A percentile compares a stretch with the other conserved stretches of the same genome.
Evolutionary conservation across 2,329 filamentous ascomycete species (phyloP).

Genomic region (Talaromyces sp.): DNA sequence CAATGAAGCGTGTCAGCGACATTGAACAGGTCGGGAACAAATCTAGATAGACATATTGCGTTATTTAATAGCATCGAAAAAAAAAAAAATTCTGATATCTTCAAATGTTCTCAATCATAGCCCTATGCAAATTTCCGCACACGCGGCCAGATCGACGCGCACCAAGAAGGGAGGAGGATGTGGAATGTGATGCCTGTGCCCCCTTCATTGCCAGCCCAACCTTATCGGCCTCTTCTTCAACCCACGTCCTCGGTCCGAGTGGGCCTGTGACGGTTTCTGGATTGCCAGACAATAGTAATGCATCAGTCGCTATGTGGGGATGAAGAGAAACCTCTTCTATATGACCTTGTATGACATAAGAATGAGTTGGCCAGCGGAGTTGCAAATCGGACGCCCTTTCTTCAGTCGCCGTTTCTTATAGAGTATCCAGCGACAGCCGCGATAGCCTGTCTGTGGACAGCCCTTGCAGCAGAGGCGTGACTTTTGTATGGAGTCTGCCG

Average conservation of each 20-base stretch:
- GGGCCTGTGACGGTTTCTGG: neutral
- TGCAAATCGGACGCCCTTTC: neutral
- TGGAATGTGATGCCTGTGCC: neutral
- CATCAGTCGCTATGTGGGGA: neutral
- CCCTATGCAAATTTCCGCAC: neutral
- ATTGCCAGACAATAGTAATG: neutral
- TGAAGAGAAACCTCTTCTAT: neutral
- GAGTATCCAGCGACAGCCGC: too few relatives aligned
- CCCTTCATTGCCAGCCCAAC: neutral
- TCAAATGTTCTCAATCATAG: neutral
- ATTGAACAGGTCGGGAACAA: neutral
- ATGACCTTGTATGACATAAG: neutral
- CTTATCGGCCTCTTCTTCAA: neutral
- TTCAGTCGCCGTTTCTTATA: neutral
- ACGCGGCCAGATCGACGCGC: neutral
- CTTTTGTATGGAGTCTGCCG: neutral
- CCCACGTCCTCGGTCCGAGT: neutral
- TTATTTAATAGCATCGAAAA: neutral
- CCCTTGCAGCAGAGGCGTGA: neutral
- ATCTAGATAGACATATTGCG: neutral
- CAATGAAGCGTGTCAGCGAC: too few relatives aligned
- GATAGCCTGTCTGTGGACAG: neutral
- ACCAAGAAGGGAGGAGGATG: neutral
- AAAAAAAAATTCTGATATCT: neutral
- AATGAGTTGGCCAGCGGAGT: neutral